These are phyloP conservation scores for Rosa lucieae DNA, from an alignment of 306 rosid genomes.

Conservation along the genomic window DNA sequence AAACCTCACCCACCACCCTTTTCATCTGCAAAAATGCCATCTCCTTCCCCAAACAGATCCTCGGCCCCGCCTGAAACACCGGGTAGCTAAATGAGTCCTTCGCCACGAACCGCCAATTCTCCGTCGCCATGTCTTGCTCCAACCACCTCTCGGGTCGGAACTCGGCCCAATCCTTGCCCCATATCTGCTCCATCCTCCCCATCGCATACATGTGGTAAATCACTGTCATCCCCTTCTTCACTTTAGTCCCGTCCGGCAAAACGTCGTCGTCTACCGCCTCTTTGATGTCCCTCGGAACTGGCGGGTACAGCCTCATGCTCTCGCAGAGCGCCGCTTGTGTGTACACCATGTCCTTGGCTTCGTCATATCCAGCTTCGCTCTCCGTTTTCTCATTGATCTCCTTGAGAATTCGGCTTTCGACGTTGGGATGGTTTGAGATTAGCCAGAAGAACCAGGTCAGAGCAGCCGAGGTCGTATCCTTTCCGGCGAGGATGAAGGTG, in stretches of 20 bases:
- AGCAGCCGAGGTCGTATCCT: constrained; percentile 62
- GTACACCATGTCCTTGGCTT: constrained; percentile 57
- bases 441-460: constrained; percentile 83
- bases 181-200: constrained; percentile 55
- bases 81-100: constrained; percentile 50
- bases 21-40: constrained; percentile 94
- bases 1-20: constrained; percentile 48
- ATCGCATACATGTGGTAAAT: constrained; percentile 55
- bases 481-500: constrained; percentile 62
- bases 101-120: constrained; percentile 51
- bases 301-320: constrained; percentile 75
- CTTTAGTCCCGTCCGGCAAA: constrained; percentile 61
- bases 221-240: constrained; percentile 58
- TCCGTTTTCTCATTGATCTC: constrained; percentile 26
- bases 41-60: constrained; percentile 70
- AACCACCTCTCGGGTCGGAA: constrained; percentile 73
- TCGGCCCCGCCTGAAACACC: constrained; percentile 83
- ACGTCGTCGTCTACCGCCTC: constrained; percentile 42
- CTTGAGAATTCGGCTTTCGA: constrained; percentile 34
- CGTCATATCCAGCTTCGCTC: constrained; percentile 30
- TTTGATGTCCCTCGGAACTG: constrained; percentile 47
- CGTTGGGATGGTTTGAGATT: constrained; percentile 35
- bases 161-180: constrained; percentile 67
- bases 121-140: constrained; percentile 11
- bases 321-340: constrained; percentile 70